Base-by-base conservation (phyloP, 2,329 filamentous ascomycete species). In the Arthroderma sp. region DNA sequence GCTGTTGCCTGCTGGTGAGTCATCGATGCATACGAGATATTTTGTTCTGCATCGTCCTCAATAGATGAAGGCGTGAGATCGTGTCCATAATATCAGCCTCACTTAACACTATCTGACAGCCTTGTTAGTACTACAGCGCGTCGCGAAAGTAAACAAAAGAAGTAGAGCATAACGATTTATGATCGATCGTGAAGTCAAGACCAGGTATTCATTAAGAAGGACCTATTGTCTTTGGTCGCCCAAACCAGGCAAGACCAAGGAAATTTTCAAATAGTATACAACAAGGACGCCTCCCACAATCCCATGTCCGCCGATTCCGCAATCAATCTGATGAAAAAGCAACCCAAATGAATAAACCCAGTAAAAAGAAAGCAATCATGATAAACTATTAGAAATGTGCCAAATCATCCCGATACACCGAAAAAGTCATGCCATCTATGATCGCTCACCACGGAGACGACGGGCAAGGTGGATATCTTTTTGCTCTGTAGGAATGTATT, bases 381-480 rank as follows among this genome's bases (percentile, higher is more conserved):
- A 60, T 62, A 52, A 62, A 56, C 57, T 55, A 53, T 57, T 53
- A 49, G 58, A 52, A 56, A 57, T 9, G 32, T 34, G 11, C 8
- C 55, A 55, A 50, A 50, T 47, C 57, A 22, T 22, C 15, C 15
- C 15, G 15, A 22, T 22, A 22, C 15, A 22, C 15, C 15, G 15
- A 22, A 50, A 60, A 59, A 47, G 45, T 36, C 47, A 54, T 55
- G 44, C 39, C 51, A 58, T 63, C 68, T 78, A 89, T 75, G 85
- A 87, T 68, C 85, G 83, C 75, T 91, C 88, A 56, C 91, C 91
- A 61, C 91, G 85, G 63, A 98, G 85, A 62, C 91, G 85, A 57
- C 91, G 84, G 61, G 89, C 88, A 42, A 96, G 80, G 73, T 96
- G 89, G 65, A 96, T 95, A 61, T 95, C 89, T 77, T 95, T 95